Evolutionary conservation across 2,329 filamentous ascomycete species (phyloP), one percentile per base, ranked within the genome.

Genomic region (Aspergillus oerlinghausenensis): DNA sequence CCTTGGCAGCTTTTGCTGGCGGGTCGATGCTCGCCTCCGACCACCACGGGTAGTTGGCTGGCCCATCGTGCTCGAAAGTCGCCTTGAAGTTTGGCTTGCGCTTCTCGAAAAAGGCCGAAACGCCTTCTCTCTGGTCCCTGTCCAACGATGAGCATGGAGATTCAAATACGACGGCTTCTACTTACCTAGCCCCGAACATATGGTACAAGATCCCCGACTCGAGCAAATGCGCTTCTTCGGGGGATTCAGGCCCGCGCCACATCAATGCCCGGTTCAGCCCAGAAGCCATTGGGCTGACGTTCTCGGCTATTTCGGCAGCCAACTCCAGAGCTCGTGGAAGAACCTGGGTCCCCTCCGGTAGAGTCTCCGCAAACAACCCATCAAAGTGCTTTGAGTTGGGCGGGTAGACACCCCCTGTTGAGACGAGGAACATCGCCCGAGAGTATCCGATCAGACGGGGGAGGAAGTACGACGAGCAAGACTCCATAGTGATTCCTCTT

Each of bases 251-350:
- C 2, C 73, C 72, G 8, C 74, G 67, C 67, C 82, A 90, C 77
- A 92, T 86, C 76, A 92, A 72, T 65, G 90, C 88, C 67, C 84
- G 82, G 82, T 89, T 91, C 55, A 90, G 67, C 61, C 83, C 80
- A 8, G 82, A 84, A 28, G 84, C 83, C 28, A 90, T 82, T 1
- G 75, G 74, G 63, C 86, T 89, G 26, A 86, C 86, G 63, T 89
- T 88, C 63, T 75, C 74, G 1, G 84, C 86, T 48, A 90, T 82
- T 52, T 90, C 87, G 23, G 80, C 78, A 1, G 88, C 88, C 28
- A 90, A 74, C 65, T 82, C 82, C 43, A 92, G 73, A 9, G 88
- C 88, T 2, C 84, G 80, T 1, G 81, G 79, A 45, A 92, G 67
- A 8, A 91, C 88, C 56, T 81, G 76, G 10, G 83, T 82, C 0